Conservation (phyloP, 306 rosid genomes). For the Corylus avellana region DNA sequence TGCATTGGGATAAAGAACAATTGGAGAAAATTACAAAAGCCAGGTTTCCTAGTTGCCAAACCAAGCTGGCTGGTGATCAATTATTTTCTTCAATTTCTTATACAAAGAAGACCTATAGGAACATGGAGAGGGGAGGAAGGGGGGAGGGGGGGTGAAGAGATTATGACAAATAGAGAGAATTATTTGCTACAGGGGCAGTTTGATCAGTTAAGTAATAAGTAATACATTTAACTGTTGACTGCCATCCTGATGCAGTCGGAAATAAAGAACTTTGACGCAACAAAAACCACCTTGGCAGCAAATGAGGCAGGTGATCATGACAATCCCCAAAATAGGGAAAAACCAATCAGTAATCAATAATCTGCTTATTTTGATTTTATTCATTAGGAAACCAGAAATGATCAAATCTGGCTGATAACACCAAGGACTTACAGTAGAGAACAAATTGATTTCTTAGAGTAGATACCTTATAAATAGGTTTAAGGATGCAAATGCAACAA, state of each 20-base stretch:
- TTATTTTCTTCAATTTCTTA: neutral
- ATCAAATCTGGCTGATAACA: neutral
- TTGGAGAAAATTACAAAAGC: neutral
- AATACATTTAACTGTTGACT: neutral
- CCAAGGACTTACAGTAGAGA: too few relatives aligned
- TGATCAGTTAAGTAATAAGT: neutral
- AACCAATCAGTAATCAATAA: neutral
- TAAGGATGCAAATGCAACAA: neutral
- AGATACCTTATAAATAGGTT: neutral
- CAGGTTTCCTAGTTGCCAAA: neutral
- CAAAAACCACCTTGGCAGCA: neutral
- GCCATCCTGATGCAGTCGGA: neutral
- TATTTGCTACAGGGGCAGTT: neutral
- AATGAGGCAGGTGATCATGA: neutral
- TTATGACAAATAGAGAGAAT: too few relatives aligned
- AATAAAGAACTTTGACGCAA: neutral
- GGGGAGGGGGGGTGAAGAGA: too few relatives aligned
- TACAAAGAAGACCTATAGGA: neutral
- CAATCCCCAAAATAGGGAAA: neutral
- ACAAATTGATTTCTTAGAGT: neutral
- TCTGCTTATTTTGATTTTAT: neutral
- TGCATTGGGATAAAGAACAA: neutral
- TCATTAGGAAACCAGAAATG: neutral
- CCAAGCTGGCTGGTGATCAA: neutral
- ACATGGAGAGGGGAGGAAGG: neutral